Base-by-base conservation (phyloP, 345 rosid species). In the Abelmoschus esculentus region DNA sequence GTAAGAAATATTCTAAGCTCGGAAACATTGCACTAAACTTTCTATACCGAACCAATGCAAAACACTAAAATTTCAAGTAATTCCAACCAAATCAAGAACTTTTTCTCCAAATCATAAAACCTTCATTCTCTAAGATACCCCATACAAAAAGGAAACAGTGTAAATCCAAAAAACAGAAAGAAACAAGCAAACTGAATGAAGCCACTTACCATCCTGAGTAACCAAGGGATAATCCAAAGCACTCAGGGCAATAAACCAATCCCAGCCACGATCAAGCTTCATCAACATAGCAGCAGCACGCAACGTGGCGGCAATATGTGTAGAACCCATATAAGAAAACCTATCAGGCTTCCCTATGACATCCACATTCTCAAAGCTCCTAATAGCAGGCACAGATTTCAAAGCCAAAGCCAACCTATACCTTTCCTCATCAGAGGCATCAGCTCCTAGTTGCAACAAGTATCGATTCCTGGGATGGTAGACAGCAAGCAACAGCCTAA, bases 381-480 rank as follows among this genome's bases (percentile, higher is more conserved):
- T 78, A 32, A 95, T 76, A 14, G 90, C 87, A 70, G 97, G 87
- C 18, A 90, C 93, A 29, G 86, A 81, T 78, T 82, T 86, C 74
- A 95, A 82, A 4, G 83, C 85, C 22, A 83, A 72, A 8, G 74
- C 81, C 73, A 95, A 81, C 70, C 80, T 64, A 15, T 79, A 66
- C 72, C 97, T 82, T 81, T 95, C 99, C 9, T 83, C 81, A 70
- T 86, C 92, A 4, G 90, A 81, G 1, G 97, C 93, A 34, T 95
- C 99, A 49, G 86, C 88, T 3, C 81, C 81, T 3, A 95, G 89
- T 81, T 95, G 98, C 76, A 95, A 73, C 71, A 95, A 74, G 65
- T 95, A 95, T 42, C 93, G 87, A 73, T 95, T 95, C 77, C 98
- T 84, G 0, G 98, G 99, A 66, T 95, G 99, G 74, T 95, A 95